Evolutionary conservation across 495 filamentous ascomycete species (phyloP), one percentile per base, ranked within the genome.

Genomic region (Neurospora sp.): DNA sequence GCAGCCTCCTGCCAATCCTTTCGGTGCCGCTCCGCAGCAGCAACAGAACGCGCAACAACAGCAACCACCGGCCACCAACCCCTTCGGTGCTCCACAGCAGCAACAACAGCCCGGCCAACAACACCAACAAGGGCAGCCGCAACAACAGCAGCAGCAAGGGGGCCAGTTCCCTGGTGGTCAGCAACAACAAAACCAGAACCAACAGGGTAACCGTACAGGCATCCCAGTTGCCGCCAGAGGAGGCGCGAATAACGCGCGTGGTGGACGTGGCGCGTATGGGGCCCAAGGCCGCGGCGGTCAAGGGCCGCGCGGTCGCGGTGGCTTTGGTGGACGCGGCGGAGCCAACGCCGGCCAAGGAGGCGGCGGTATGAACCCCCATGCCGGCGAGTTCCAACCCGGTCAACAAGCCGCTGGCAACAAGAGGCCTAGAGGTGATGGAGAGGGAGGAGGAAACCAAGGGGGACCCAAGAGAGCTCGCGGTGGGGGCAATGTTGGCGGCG

Each of bases 361-460:
- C 6, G 75, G 75, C 9, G 75, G 75, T 4, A 20, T 81, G 73
- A 81, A 81, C 40, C 79, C 79, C 3, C 27, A 70, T 73, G 79
- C 79, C 16, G 79, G 79, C 2, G 79, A 81, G 39, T 81, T 81
- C 31, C 77, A 41, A 18, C 79, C 79, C 5, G 69, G 41, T 20
- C 74, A 69, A 16, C 54, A 69, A 16, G 73, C 62, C 31, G 74
- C 78, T 4, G 79, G 79, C 20, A 77, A 76, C 71, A 81, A 81
- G 75, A 72, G 79, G 62, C 79, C 76, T 14, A 72, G 79, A 35
- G 78, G 71, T 44, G 70, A 41, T 38, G 75, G 73, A 10, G 62
- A 75, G 12, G 72, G 76, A 2, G 76, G 69, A 0, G 76, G 70
- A 9, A 59, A 59, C 48, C 66, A 75, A 18, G 76, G 76, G 1